phyloP scores from a whole-genome alignment of 2,329 filamentous ascomycete species.

The Microsporum ferrugineum region DNA sequence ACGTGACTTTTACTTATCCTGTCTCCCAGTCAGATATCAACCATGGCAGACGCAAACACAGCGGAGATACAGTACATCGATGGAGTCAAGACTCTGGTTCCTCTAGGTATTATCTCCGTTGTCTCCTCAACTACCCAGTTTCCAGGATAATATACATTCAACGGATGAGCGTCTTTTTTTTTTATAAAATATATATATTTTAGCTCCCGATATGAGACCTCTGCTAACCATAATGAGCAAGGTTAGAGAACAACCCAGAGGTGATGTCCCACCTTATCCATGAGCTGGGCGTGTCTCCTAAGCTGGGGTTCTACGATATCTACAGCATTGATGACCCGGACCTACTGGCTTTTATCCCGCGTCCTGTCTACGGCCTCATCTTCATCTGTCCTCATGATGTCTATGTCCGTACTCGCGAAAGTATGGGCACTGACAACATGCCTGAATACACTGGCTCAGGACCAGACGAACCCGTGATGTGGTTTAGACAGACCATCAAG shows the following conservation, averaged over 20 bases:
- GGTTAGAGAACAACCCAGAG: slow-evolving; percentile 44
- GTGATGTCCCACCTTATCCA: slow-evolving; percentile 42
- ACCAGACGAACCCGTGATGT: slow-evolving; percentile 42
- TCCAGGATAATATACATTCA: not conserved
- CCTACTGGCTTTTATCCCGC: slow-evolving; percentile 40
- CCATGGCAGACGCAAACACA: slow-evolving; percentile 6
- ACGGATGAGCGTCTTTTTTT: not conserved
- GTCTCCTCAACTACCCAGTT: not conserved
- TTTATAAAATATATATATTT: not conserved
- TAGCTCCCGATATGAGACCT: not conserved
- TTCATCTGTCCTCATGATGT: slow-evolving; percentile 40
- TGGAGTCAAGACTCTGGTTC: slow-evolving; percentile 25
- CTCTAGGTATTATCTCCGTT: slow-evolving; percentile 19
- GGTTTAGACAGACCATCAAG: slow-evolving; percentile 49
- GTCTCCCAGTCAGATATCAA: not conserved
- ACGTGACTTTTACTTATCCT: not conserved
- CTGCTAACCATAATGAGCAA: slow-evolving; percentile 12
- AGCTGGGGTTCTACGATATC: slow-evolving; percentile 44
- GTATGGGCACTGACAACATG: slow-evolving; percentile 30
- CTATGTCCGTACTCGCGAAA: slow-evolving; percentile 32
- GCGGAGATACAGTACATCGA: slow-evolving; percentile 17
- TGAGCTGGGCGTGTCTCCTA: slow-evolving; percentile 38
- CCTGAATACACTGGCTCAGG: slow-evolving; percentile 38
- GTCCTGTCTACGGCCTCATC: slow-evolving; percentile 41
- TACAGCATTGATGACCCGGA: slow-evolving; percentile 43